Evolutionary conservation across 352 stramenopile species (phyloP).

Genomic region (Pythium dissimile): DNA sequence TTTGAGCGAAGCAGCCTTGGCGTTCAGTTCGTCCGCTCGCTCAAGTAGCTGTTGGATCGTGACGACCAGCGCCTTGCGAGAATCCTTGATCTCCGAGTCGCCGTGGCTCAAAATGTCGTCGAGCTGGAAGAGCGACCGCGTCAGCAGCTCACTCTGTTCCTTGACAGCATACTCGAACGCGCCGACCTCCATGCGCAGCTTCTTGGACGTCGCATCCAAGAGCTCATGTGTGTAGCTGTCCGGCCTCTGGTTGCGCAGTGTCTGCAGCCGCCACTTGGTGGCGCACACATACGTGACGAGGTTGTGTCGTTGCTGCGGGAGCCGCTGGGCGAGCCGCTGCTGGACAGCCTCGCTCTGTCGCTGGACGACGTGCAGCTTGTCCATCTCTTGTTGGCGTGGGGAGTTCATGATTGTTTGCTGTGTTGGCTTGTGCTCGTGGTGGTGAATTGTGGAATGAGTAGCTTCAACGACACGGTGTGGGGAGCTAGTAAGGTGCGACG

Average conservation of each 20-base stretch:
- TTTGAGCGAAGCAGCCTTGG: constrained; percentile 39
- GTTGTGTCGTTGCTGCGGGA: constrained; percentile 33
- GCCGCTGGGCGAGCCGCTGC: constrained; percentile 30
- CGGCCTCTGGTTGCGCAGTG: background rate
- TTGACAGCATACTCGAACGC: constrained; percentile 58
- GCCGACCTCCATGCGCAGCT: constrained; percentile 44
- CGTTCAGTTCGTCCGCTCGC: constrained; percentile 42
- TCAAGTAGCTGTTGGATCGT: constrained; percentile 43
- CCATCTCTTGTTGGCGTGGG: constrained; percentile 19
- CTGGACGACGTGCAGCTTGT: constrained; percentile 40
- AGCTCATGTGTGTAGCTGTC: constrained; percentile 6
- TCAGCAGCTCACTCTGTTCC: constrained; percentile 61
- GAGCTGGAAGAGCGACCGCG: constrained; percentile 45
- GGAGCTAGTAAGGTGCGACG: too few species aligned
- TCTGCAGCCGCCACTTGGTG: constrained; percentile 45
- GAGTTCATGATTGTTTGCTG: constrained; percentile 11
- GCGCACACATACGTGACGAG: constrained; percentile 32
- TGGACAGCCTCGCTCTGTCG: constrained; percentile 40
- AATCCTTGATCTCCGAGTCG: constrained; percentile 40
- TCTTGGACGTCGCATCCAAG: constrained; percentile 26
- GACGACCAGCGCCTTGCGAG: constrained; percentile 52
- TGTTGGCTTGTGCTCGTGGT: constrained; percentile 2
- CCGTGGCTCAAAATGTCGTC: constrained; percentile 65
- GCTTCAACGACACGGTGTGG: background rate
- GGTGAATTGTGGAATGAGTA: constrained; percentile 21